A percentile compares a stretch with the other conserved stretches of the same genome.
These are phyloP conservation scores for Licmophora abbreviata DNA, from an alignment of 108 stramenopile species.

Conservation along the genomic window DNA sequence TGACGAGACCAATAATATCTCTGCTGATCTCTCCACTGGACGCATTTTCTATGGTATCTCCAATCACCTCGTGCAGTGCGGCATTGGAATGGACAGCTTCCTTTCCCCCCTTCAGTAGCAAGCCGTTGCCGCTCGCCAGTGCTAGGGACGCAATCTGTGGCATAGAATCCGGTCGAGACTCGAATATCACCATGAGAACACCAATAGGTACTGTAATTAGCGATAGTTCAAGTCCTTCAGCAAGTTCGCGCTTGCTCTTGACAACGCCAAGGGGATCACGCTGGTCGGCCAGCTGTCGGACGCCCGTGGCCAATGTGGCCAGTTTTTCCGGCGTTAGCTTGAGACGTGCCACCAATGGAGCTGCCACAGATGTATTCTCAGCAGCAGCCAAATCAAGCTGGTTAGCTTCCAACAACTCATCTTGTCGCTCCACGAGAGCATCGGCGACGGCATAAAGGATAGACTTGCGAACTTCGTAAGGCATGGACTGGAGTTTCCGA, in stretches of 20 bases:
- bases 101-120: slow-evolving; percentile 96
- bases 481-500: slow-evolving; percentile 65
- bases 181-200: slow-evolving; percentile 97
- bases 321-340: slow-evolving; percentile 87
- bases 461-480: slow-evolving; percentile 56
- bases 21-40: slow-evolving; percentile 74
- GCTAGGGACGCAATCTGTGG: slow-evolving; percentile 97
- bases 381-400: slow-evolving; percentile 78
- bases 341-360: slow-evolving; percentile 66
- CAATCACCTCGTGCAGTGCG: slow-evolving; percentile 79
- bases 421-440: slow-evolving; percentile 49
- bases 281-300: slow-evolving; percentile 67
- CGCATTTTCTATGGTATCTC: slow-evolving; percentile 81
- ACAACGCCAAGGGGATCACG: slow-evolving; percentile 77
- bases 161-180: slow-evolving; percentile 95
- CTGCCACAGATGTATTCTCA: slow-evolving; percentile 51
- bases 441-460: slow-evolving; percentile 81
- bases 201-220: slow-evolving; percentile 94
- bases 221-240: slow-evolving; percentile 83
- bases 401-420: slow-evolving; percentile 82
- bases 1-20: slow-evolving; percentile 89
- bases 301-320: slow-evolving; percentile 75
- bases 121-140: slow-evolving; percentile 92
- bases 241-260: slow-evolving; percentile 76
- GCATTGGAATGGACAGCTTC: slow-evolving; percentile 90